These are phyloP conservation scores for Albophoma yamanashiensis DNA, from an alignment of 2,329 filamentous ascomycete genomes.

Conservation along the genomic window DNA sequence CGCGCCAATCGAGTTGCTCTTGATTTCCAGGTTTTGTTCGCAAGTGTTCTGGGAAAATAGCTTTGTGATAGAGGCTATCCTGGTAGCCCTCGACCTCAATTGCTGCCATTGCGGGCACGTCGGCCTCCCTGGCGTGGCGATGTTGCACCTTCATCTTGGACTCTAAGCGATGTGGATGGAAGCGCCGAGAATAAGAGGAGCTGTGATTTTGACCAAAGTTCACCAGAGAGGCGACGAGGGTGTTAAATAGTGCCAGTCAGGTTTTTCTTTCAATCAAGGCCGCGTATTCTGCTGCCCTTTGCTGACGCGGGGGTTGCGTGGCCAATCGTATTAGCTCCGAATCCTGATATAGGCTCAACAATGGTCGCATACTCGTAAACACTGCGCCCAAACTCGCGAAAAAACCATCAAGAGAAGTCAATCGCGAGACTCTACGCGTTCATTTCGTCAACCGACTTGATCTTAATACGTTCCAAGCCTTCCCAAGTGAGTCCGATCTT, in stretches of 20 bases:
- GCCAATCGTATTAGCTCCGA: neutral
- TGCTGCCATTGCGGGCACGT: neutral
- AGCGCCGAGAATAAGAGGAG: neutral
- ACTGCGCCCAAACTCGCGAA: too few relatives aligned
- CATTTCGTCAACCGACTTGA: too few relatives aligned
- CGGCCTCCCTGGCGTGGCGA: neutral
- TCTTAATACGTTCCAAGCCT: too few relatives aligned
- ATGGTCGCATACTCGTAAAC: neutral
- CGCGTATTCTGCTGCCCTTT: neutral
- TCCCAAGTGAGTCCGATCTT: too few relatives aligned
- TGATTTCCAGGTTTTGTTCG: neutral
- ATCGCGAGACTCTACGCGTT: too few relatives aligned
- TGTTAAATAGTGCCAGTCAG: neutral
- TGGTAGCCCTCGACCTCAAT: neutral
- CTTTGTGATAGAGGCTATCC: neutral
- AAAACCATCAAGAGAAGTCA: too few relatives aligned
- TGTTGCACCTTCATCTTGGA: neutral
- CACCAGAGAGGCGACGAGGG: neutral
- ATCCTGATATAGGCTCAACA: neutral
- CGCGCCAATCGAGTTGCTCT: neutral
- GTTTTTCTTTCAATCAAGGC: neutral
- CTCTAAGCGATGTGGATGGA: neutral
- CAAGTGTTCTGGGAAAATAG: neutral
- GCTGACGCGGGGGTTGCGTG: neutral
- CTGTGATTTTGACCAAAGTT: neutral